Conservation (phyloP, 2,329 filamentous ascomycete genomes). For the Penicillium hesseltinei region DNA sequence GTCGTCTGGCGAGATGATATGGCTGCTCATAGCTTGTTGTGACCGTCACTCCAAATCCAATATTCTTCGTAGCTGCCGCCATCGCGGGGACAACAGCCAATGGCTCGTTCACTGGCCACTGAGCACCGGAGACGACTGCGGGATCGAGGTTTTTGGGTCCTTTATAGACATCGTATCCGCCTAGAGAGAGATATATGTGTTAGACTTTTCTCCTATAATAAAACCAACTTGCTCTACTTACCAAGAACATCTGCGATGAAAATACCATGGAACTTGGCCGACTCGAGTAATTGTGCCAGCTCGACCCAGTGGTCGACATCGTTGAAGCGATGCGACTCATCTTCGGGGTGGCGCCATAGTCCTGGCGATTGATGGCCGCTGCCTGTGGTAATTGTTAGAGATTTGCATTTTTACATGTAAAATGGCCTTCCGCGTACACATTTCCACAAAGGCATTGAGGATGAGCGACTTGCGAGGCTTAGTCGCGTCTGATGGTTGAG, state of each 20-base stretch:
- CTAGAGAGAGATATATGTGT: conserved; percentile 27
- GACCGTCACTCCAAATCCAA: conserved; percentile 68
- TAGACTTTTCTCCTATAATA: not conserved
- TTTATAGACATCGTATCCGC: conserved; percentile 69
- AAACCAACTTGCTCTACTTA: conserved; percentile 15
- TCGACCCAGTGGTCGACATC: conserved; percentile 61
- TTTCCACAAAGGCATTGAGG: conserved; percentile 53
- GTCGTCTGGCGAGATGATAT: conserved; percentile 63
- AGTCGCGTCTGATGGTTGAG: conserved; percentile 13
- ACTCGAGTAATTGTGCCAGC: conserved; percentile 59
- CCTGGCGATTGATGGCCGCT: conserved; percentile 56
- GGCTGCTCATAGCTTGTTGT: conserved; percentile 69
- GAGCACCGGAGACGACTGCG: conserved; percentile 61
- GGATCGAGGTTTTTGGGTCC: conserved; percentile 59
- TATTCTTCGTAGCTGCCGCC: conserved; percentile 64
- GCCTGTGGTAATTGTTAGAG: conserved; percentile 27
- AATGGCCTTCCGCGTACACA: conserved; percentile 36
- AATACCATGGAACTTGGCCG: conserved; percentile 63
- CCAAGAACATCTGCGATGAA: conserved; percentile 66
- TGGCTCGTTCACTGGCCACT: conserved; percentile 71
- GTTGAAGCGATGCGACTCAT: conserved; percentile 62
- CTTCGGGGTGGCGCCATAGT: conserved; percentile 63
- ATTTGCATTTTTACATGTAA: not conserved
- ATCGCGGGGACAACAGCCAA: conserved; percentile 63
- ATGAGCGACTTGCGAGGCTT: conserved; percentile 48